Conservation (phyloP, 2,329 filamentous ascomycete species). For the Fusarium robinianum region DNA sequence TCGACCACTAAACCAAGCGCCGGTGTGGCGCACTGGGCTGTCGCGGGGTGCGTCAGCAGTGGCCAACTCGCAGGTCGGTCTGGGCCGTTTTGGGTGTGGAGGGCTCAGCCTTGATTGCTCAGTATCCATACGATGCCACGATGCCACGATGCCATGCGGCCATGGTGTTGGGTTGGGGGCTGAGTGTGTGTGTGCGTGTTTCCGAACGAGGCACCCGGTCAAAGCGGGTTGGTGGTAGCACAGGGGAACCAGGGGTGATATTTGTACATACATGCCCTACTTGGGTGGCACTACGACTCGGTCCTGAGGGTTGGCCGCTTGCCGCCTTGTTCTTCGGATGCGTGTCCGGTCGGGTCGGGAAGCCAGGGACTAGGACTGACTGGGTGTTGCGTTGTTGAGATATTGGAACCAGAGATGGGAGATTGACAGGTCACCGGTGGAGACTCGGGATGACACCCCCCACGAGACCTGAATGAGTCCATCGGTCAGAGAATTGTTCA, state of each 20-base stretch:
- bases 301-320: no score
- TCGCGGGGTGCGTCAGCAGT: slow-evolving; percentile 33
- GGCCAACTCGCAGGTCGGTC: slow-evolving; percentile 33
- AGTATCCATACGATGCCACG: slow-evolving; percentile 27
- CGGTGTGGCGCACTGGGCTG: slow-evolving; percentile 13
- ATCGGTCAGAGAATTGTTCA: no score
- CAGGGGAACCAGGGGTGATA: slow-evolving; percentile 16
- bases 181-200: no score
- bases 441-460: slow-evolving; percentile 27
- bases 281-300: no score
- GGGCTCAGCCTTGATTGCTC: slow-evolving; percentile 31
- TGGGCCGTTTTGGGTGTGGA: slow-evolving; percentile 30
- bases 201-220: slow-evolving; percentile 33
- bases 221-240: slow-evolving; percentile 16
- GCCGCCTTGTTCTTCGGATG: no score
- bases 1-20: slow-evolving; percentile 45
- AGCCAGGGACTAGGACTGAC: no score
- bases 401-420: slow-evolving; percentile 31
- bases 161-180: slow-evolving; percentile 26
- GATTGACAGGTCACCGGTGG: slow-evolving; percentile 23
- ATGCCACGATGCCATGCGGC: slow-evolving; percentile 27
- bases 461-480: slow-evolving; percentile 20
- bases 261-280: slow-evolving; percentile 11
- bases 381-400: slow-evolving; percentile 25
- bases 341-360: no score